Evolutionary conservation across 306 rosid genomes (phyloP).

Genomic region (Quercus agrifolia): DNA sequence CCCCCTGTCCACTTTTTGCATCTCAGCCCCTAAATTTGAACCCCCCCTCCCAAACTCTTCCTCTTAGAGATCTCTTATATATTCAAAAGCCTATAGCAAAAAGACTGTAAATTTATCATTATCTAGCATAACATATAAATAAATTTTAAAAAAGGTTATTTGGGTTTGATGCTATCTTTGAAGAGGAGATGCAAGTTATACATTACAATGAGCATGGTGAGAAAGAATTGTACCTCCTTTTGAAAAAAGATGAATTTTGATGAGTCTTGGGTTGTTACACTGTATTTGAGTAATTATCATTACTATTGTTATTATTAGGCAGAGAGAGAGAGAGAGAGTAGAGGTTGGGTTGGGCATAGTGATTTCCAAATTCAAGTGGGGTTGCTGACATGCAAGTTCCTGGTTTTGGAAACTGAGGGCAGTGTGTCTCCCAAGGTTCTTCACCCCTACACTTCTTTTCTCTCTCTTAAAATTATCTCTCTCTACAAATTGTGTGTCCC

Average conservation of each 20-base stretch:
- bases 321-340: not conserved
- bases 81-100: too few species aligned
- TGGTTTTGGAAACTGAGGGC: constrained; percentile 33
- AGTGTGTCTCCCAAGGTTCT: constrained; percentile 48
- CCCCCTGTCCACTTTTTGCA: too few species aligned
- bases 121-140: not conserved
- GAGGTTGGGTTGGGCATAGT: constrained; percentile 33
- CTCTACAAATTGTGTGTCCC: not conserved
- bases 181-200: not conserved
- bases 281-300: constrained; percentile 12
- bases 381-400: constrained; percentile 33
- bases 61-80: too few species aligned
- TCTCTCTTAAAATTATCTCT: not conserved
- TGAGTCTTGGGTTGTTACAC: constrained; percentile 11
- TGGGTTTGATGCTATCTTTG: not conserved
- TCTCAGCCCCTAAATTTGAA: too few species aligned
- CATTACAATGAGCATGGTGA: not conserved
- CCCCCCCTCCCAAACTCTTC: too few species aligned
- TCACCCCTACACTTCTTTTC: constrained; percentile 32
- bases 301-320: not conserved
- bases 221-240: not conserved
- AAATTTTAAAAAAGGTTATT: not conserved
- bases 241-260: constrained; percentile 14
- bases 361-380: constrained; percentile 41
- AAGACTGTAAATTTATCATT: too few species aligned